Evolutionary conservation across 2,329 filamentous ascomycete genomes (phyloP).

Genomic region (Cladosporium sp.): DNA sequence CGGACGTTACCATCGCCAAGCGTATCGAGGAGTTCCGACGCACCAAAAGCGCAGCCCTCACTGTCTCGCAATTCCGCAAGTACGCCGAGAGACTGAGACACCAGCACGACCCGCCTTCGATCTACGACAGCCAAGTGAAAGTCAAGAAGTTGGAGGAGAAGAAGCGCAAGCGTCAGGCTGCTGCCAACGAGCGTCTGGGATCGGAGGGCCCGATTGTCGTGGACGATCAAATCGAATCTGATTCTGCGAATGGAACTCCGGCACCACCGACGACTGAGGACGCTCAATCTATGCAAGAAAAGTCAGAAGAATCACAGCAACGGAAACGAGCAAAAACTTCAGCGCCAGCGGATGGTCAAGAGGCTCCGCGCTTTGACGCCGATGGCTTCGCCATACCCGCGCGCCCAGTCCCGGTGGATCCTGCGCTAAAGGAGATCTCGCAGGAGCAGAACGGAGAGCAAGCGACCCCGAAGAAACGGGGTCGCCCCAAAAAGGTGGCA

Average conservation of each 20-base stretch:
- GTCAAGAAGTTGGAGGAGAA: conserved; percentile 30
- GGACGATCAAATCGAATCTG: conserved; percentile 14
- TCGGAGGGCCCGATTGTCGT: conserved; percentile 11
- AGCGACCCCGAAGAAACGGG: conserved; percentile 30
- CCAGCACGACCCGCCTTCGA: conserved; percentile 74
- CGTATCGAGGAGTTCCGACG: conserved; percentile 86
- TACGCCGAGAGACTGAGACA: conserved; percentile 63
- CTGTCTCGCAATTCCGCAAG: conserved; percentile 77
- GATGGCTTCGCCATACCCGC: conserved; percentile 38
- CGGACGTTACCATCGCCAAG: conserved; percentile 85
- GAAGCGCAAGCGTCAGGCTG: conserved; percentile 23
- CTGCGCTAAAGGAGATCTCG: conserved; percentile 10
- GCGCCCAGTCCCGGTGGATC: conserved; percentile 22
- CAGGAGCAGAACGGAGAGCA: not conserved
- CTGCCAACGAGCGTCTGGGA: conserved; percentile 14
- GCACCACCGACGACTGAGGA: conserved; percentile 4
- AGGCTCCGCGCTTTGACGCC: conserved; percentile 29
- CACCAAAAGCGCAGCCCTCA: conserved; percentile 76
- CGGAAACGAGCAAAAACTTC: conserved; percentile 3
- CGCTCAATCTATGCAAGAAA: not conserved
- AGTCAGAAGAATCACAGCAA: not conserved
- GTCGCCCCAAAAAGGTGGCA: conserved; percentile 25
- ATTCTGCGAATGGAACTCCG: conserved; percentile 8
- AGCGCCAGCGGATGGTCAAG: conserved; percentile 11
- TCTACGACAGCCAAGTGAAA: conserved; percentile 59